Conservation (phyloP, 441 rosid genomes). For the Bruguiera hainesii region DNA sequence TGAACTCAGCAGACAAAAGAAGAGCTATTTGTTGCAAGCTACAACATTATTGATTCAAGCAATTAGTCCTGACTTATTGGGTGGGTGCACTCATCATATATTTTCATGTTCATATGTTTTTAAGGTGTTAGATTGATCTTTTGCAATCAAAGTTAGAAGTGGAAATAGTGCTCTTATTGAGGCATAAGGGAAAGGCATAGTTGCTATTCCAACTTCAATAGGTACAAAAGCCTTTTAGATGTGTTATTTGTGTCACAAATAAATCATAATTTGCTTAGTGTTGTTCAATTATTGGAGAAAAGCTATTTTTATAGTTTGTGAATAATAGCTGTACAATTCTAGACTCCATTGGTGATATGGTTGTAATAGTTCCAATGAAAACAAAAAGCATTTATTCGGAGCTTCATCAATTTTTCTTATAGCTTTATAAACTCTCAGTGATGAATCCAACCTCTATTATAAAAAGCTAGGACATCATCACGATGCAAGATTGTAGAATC, state of each 20-base stretch:
- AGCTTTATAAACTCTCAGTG: neutral
- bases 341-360: neutral
- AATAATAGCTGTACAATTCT: neutral
- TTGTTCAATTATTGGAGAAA: neutral
- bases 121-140: too few species aligned
- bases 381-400: neutral
- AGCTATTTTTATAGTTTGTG: neutral
- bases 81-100: too few species aligned
- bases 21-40: too few species aligned
- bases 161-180: neutral
- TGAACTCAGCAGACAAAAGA: too few species aligned
- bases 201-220: neutral
- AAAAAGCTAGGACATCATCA: neutral
- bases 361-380: neutral
- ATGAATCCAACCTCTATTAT: neutral
- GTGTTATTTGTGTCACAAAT: neutral
- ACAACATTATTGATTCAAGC: too few species aligned
- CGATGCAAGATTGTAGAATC: too few species aligned
- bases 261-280: neutral
- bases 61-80: too few species aligned
- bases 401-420: neutral
- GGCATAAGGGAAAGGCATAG: neutral
- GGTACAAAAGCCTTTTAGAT: neutral
- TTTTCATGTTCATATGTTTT: too few species aligned
- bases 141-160: too few species aligned